Percentiles rank a stretch among this genome's conserved stretches.
Conservation (phyloP, 192 early-diverging fungal genomes). For the Umbelopsis vinacea region DNA sequence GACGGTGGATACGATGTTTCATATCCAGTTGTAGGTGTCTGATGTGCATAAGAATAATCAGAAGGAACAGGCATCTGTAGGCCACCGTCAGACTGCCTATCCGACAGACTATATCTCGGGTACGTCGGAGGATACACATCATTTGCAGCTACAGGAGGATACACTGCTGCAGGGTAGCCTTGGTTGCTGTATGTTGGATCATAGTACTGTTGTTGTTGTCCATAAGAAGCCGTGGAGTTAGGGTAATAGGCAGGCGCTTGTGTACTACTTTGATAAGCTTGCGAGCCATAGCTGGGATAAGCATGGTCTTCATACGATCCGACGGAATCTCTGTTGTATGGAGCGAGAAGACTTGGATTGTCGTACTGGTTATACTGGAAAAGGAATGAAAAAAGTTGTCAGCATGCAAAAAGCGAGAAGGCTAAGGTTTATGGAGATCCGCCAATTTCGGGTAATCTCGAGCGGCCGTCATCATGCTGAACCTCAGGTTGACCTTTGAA, state of each 20-base stretch:
- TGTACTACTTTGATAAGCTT: conserved; percentile 5
- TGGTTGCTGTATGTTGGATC: background rate
- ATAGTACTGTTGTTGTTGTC: conserved; percentile 2
- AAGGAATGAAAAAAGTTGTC: background rate
- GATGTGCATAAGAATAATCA: conserved; percentile 13
- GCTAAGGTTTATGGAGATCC: conserved; percentile 12
- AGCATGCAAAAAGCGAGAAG: background rate
- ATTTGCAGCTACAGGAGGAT: background rate
- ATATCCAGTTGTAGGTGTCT: background rate
- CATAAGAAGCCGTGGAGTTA: background rate
- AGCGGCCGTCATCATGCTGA: background rate
- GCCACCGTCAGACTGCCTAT: background rate
- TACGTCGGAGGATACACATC: conserved; percentile 5
- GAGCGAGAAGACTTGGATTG: background rate
- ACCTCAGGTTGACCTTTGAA: background rate
- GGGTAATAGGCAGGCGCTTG: background rate
- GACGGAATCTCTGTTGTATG: conserved; percentile 11
- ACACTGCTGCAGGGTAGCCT: background rate
- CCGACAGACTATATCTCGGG: conserved; percentile 5
- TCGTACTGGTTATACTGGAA: conserved; percentile 1
- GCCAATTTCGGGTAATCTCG: background rate
- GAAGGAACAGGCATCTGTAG: conserved; percentile 14
- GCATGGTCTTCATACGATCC: conserved; percentile 13
- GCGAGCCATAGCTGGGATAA: background rate
- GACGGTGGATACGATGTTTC: background rate